Percentiles rank a stretch among this genome's conserved stretches.
phyloP scores from a whole-genome alignment of 2,329 filamentous ascomycete species.

The Parastagonospora avenae region DNA sequence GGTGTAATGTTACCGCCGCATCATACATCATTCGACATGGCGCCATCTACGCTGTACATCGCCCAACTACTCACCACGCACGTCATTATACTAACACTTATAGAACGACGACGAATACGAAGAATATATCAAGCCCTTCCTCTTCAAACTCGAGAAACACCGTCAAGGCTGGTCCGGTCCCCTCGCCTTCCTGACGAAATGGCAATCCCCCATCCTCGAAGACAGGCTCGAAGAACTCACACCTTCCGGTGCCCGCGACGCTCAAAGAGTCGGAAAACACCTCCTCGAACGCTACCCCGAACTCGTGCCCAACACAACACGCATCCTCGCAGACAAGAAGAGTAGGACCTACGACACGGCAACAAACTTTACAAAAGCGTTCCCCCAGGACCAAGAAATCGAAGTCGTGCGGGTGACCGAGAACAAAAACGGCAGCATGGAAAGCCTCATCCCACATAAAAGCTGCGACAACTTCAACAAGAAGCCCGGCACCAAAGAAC shows the following conservation, averaged over 20 bases:
- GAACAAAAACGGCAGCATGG: constrained; percentile 37
- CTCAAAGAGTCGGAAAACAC: constrained; percentile 64
- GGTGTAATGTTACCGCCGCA: constrained; percentile 55
- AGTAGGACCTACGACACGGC: constrained; percentile 43
- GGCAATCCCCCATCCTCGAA: constrained; percentile 61
- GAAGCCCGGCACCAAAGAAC: constrained; percentile 36
- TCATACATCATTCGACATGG: constrained; percentile 57
- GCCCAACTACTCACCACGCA: too few relatives aligned
- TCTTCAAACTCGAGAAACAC: constrained; percentile 63
- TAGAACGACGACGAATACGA: constrained; percentile 57
- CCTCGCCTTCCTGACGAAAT: constrained; percentile 61
- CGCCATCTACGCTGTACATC: constrained; percentile 22
- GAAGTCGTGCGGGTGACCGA: constrained; percentile 41
- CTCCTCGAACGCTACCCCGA: constrained; percentile 62
- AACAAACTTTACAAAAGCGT: constrained; percentile 34
- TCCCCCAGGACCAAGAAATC: constrained; percentile 34
- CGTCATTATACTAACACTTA: not conserved
- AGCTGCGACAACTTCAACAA: constrained; percentile 42
- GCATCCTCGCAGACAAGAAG: constrained; percentile 44
- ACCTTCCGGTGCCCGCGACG: constrained; percentile 50
- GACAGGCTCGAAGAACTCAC: constrained; percentile 52
- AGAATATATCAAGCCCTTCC: constrained; percentile 55
- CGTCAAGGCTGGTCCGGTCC: constrained; percentile 58
- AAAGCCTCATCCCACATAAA: constrained; percentile 42
- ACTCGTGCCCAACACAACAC: constrained; percentile 49